Percentiles rank a stretch among this genome's conserved stretches.
phyloP scores from a whole-genome alignment of 164 flowering plant species.

The Kingdonia uniflora region DNA sequence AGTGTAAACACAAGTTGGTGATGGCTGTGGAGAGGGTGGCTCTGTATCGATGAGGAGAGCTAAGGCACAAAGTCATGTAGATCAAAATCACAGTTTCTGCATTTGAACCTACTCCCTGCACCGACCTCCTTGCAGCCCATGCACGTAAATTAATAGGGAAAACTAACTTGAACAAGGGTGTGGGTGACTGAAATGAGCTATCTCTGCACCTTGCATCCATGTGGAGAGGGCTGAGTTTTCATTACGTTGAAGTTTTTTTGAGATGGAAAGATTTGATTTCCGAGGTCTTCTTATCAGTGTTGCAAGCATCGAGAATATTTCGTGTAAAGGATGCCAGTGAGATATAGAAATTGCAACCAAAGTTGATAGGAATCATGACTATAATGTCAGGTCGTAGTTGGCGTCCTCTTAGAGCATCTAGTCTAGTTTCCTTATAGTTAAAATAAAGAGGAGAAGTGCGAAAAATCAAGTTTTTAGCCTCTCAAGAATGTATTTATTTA shows the following conservation, averaged over 20 bases:
- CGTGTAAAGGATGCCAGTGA: too few species aligned
- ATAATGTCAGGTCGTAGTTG: too few species aligned
- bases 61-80: conserved; percentile 65
- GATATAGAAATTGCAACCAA: too few species aligned
- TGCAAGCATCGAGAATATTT: too few species aligned
- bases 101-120: conserved; percentile 49
- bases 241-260: conserved; percentile 9
- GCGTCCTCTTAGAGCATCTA: too few species aligned
- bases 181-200: conserved; percentile 45
- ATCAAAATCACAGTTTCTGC: conserved; percentile 57
- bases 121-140: conserved; percentile 74
- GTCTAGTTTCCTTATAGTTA: too few species aligned
- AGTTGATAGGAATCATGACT: too few species aligned
- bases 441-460: too few species aligned
- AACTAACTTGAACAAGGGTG: conserved; percentile 33
- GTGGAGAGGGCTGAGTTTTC: conserved; percentile 27
- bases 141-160: conserved; percentile 50
- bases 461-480: too few species aligned
- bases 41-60: conserved; percentile 43
- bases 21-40: conserved; percentile 56
- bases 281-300: background rate
- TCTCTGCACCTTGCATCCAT: conserved; percentile 21
- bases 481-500: too few species aligned
- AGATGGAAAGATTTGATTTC: background rate
- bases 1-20: conserved; percentile 43